Percentiles rank a stretch among this genome's conserved stretches.
These are phyloP conservation scores for Gracilaria vermiculophylla DNA, from an alignment of 23 red algal species.

Conservation along the genomic window DNA sequence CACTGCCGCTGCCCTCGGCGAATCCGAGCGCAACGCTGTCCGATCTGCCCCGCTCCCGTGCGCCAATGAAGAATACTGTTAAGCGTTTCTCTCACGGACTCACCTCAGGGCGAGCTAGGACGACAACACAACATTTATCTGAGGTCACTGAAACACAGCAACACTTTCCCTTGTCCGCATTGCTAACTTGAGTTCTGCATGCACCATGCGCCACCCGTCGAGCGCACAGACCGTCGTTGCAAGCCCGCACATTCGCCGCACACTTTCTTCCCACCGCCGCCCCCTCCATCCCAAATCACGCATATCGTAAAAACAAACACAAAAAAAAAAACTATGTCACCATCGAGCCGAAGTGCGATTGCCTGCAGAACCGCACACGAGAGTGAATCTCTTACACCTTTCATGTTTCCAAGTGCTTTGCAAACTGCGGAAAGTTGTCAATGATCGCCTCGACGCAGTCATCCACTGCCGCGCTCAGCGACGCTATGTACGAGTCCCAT, in stretches of 20 bases:
- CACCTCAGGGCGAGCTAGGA: not conserved
- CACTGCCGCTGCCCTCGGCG: too few relatives aligned
- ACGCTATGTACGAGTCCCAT: constrained; percentile 75
- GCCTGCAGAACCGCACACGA: too few relatives aligned
- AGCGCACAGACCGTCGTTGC: too few relatives aligned
- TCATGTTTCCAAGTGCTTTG: constrained; percentile 44
- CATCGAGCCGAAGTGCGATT: too few relatives aligned
- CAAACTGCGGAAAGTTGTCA: constrained; percentile 57
- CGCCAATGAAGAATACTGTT: not conserved
- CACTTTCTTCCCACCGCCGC: too few relatives aligned
- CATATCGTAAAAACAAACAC: too few relatives aligned
- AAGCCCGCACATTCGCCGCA: too few relatives aligned
- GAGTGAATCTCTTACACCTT: too few relatives aligned
- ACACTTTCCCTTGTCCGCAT: not conserved
- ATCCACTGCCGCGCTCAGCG: constrained; percentile 58
- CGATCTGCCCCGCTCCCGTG: not conserved
- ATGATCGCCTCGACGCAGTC: constrained; percentile 75
- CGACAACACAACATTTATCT: not conserved
- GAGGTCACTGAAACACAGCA: not conserved
- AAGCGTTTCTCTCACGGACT: constrained; percentile 4
- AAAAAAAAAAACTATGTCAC: too few relatives aligned
- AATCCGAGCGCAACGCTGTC: too few relatives aligned
- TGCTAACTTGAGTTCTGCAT: not conserved
- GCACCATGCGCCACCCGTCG: not conserved
- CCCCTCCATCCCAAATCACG: too few relatives aligned